A percentile compares a stretch with the other conserved stretches of the same genome.
Conservation (phyloP, 2,329 filamentous ascomycete species). For the Xylaria sp. region DNA sequence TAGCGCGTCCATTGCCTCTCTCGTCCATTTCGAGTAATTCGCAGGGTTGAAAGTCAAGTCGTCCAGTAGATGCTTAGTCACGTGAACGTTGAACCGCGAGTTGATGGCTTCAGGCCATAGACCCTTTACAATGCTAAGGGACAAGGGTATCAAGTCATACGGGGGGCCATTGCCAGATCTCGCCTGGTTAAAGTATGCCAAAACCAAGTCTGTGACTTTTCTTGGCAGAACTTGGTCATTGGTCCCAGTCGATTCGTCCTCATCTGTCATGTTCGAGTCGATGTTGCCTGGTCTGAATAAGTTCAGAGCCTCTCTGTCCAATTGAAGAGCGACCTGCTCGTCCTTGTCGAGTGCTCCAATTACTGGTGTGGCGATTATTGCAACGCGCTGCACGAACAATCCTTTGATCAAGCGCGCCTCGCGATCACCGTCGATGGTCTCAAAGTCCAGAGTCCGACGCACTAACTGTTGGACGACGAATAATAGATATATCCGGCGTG, state of each 20-base stretch:
- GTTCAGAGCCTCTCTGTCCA: slow-evolving; percentile 23
- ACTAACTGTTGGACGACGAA: slow-evolving; percentile 30
- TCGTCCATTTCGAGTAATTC: slow-evolving; percentile 20
- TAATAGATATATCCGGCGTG: slow-evolving; percentile 26
- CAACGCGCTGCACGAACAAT: slow-evolving; percentile 27
- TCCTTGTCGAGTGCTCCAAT: slow-evolving; percentile 24
- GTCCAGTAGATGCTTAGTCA: slow-evolving; percentile 16
- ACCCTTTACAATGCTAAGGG: slow-evolving; percentile 30
- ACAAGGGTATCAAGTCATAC: slow-evolving; percentile 19
- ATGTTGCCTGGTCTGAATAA: slow-evolving; percentile 22
- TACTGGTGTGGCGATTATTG: slow-evolving; percentile 27
- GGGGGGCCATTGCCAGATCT: too few relatives aligned
- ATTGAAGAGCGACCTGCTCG: slow-evolving; percentile 25
- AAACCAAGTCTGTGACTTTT: too few relatives aligned
- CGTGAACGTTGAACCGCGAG: slow-evolving; percentile 19
- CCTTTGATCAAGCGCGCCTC: slow-evolving; percentile 21
- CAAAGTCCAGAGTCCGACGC: slow-evolving; percentile 14
- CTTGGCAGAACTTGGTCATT: too few relatives aligned
- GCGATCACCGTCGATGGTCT: slow-evolving; percentile 8
- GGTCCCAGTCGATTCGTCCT: too few relatives aligned
- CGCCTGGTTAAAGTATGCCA: too few relatives aligned
- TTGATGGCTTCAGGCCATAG: slow-evolving; percentile 26
- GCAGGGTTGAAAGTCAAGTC: slow-evolving; percentile 11
- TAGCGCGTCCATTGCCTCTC: slow-evolving; percentile 26
- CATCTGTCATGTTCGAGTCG: neutral